Conservation (phyloP, 2,329 filamentous ascomycete genomes). For the Aspergillus sp. region DNA sequence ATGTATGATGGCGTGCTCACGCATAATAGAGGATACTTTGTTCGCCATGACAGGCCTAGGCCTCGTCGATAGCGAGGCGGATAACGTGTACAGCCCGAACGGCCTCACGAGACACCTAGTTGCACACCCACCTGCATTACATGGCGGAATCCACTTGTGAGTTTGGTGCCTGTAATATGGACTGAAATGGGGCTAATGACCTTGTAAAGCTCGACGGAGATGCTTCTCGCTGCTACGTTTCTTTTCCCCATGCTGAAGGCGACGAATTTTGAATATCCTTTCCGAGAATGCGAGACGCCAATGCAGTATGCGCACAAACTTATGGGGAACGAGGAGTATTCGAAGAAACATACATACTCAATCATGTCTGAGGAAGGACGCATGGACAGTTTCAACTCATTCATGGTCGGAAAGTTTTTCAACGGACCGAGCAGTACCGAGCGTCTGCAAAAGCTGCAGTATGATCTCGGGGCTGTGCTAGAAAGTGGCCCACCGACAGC, state of each 20-base stretch:
- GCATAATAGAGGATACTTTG: slow-evolving; percentile 33
- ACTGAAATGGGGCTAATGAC: not conserved
- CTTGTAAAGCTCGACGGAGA: slow-evolving; percentile 31
- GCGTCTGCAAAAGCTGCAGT: slow-evolving; percentile 28
- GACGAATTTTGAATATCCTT: slow-evolving; percentile 37
- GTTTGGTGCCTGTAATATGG: not conserved
- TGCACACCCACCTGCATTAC: slow-evolving; percentile 31
- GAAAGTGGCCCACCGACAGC: slow-evolving; percentile 9
- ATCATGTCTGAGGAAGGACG: slow-evolving; percentile 38
- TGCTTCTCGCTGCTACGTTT: slow-evolving; percentile 35
- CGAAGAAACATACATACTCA: slow-evolving; percentile 34
- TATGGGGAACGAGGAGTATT: slow-evolving; percentile 30
- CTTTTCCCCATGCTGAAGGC: slow-evolving; percentile 34
- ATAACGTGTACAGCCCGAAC: slow-evolving; percentile 32
- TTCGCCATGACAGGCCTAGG: slow-evolving; percentile 38
- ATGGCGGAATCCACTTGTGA: slow-evolving; percentile 40
- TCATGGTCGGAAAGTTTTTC: slow-evolving; percentile 41
- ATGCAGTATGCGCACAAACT: slow-evolving; percentile 35
- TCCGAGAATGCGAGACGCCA: slow-evolving; percentile 33
- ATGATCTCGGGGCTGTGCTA: slow-evolving; percentile 30
- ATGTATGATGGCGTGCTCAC: not conserved
- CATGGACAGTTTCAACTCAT: slow-evolving; percentile 40
- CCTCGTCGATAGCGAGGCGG: slow-evolving; percentile 32
- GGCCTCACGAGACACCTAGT: slow-evolving; percentile 35
- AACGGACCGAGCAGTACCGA: slow-evolving; percentile 32